Percentiles rank a stretch among this genome's conserved stretches.
phyloP scores from a whole-genome alignment of 2,329 filamentous ascomycete genomes.

The Capronia epimyces region DNA sequence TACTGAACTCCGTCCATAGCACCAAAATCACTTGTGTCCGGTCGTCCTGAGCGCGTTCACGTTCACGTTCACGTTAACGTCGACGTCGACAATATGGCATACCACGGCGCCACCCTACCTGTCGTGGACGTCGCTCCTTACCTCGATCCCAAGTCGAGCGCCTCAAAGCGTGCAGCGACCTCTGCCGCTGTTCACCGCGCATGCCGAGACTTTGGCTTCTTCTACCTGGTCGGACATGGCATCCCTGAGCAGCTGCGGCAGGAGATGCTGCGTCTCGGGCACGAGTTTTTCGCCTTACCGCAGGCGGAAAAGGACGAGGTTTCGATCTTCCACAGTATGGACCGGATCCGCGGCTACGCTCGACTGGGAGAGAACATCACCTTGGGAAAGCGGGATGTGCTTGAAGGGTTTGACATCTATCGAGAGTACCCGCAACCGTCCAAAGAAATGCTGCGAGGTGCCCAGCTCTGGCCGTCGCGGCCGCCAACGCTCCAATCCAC shows the following conservation, averaged over 20 bases:
- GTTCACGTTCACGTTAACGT: neutral
- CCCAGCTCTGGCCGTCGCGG: slow-evolving; percentile 3
- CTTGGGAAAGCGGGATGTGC: slow-evolving; percentile 6
- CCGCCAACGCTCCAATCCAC: neutral
- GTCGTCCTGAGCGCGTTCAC: too few relatives aligned
- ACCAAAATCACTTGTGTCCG: too few relatives aligned
- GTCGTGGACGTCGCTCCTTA: slow-evolving; percentile 6
- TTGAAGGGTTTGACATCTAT: slow-evolving; percentile 9
- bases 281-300: slow-evolving; percentile 23
- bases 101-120: neutral
- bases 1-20: too few relatives aligned
- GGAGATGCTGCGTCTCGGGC: slow-evolving; percentile 35
- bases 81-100: neutral
- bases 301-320: slow-evolving; percentile 6
- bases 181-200: neutral
- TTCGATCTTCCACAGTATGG: slow-evolving; percentile 10
- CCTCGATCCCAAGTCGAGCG: neutral
- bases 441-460: slow-evolving; percentile 1
- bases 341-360: slow-evolving; percentile 6
- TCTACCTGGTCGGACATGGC: slow-evolving; percentile 36
- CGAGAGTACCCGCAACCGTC: slow-evolving; percentile 3
- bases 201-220: slow-evolving; percentile 33
- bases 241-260: slow-evolving; percentile 32
- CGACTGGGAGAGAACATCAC: slow-evolving; percentile 9
- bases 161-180: slow-evolving; percentile 1